These are phyloP conservation scores for Daucus carota DNA, from an alignment of 129 eudicot genomes.

Conservation along the genomic window DNA sequence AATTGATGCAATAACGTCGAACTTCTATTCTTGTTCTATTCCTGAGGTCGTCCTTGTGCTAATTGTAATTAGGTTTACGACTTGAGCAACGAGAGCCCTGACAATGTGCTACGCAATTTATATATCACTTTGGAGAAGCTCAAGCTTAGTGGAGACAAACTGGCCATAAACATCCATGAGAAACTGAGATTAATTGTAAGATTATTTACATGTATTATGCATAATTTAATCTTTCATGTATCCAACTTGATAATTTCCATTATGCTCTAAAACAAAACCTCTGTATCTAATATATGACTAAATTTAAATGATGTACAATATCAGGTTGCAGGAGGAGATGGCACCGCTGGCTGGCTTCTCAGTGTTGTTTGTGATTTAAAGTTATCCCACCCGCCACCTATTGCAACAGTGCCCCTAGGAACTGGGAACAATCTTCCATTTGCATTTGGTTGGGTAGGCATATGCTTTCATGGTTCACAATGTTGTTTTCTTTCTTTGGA, in stretches of 20 bases:
- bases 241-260: neutral
- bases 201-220: constrained; percentile 7
- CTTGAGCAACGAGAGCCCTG: constrained; percentile 68
- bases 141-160: constrained; percentile 42
- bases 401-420: constrained; percentile 89
- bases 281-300: neutral
- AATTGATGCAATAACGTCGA: neutral
- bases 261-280: neutral
- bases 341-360: constrained; percentile 96
- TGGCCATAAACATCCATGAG: constrained; percentile 52
- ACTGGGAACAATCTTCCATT: constrained; percentile 95
- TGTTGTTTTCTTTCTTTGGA: no score
- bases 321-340: constrained; percentile 95
- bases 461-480: constrained; percentile 1
- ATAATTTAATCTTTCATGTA: neutral
- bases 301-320: constrained; percentile 12
- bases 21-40: neutral
- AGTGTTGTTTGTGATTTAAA: constrained; percentile 86
- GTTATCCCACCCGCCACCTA: constrained; percentile 71
- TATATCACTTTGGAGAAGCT: constrained; percentile 47
- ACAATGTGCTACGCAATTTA: constrained; percentile 43
- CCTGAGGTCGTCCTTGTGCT: constrained; percentile 6
- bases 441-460: constrained; percentile 95
- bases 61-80: constrained; percentile 50
- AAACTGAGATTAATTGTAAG: constrained; percentile 56